A percentile compares a stretch with the other conserved stretches of the same genome.
Evolutionary conservation across 192 early-diverging fungal genomes (phyloP).

Genomic region (Endogone sp.): DNA sequence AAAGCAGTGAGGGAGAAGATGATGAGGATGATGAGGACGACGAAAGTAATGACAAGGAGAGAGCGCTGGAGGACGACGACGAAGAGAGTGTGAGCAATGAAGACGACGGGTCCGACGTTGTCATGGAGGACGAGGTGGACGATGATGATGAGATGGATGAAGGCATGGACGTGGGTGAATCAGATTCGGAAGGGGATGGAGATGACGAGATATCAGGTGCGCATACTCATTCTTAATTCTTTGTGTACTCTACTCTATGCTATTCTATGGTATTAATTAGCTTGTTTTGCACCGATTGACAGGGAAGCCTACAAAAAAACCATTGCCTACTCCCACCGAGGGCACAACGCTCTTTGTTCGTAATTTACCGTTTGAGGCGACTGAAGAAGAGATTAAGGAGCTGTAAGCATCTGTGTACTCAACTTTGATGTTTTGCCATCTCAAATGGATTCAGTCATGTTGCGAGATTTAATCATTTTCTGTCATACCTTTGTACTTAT

Average conservation of each 20-base stretch:
- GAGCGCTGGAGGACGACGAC: conserved; percentile 22
- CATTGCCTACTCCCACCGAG: conserved; percentile 38
- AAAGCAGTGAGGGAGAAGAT: conserved; percentile 15
- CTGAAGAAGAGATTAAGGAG: conserved; percentile 68
- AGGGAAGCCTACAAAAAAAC: conserved; percentile 12
- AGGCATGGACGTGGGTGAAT: conserved; percentile 23
- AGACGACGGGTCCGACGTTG: conserved; percentile 3
- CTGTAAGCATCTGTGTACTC: conserved; percentile 23
- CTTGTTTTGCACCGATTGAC: background rate
- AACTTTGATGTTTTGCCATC: too few species aligned
- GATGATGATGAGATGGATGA: conserved; percentile 34
- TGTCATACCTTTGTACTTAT: too few species aligned
- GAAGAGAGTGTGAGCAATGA: conserved; percentile 28
- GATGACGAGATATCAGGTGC: conserved; percentile 2
- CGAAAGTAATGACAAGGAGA: conserved; percentile 18
- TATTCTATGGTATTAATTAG: too few species aligned
- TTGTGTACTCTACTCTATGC: background rate
- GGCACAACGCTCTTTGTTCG: conserved; percentile 89
- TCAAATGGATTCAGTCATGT: too few species aligned
- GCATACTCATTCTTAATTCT: background rate
- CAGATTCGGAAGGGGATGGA: conserved; percentile 17
- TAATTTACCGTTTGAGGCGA: conserved; percentile 90
- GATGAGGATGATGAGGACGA: conserved; percentile 34
- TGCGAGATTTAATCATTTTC: too few species aligned
- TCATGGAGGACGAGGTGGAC: conserved; percentile 27